A percentile compares a stretch with the other conserved stretches of the same genome.
Conservation (phyloP, 208 protist genomes). For the Crithidia bombi region DNA sequence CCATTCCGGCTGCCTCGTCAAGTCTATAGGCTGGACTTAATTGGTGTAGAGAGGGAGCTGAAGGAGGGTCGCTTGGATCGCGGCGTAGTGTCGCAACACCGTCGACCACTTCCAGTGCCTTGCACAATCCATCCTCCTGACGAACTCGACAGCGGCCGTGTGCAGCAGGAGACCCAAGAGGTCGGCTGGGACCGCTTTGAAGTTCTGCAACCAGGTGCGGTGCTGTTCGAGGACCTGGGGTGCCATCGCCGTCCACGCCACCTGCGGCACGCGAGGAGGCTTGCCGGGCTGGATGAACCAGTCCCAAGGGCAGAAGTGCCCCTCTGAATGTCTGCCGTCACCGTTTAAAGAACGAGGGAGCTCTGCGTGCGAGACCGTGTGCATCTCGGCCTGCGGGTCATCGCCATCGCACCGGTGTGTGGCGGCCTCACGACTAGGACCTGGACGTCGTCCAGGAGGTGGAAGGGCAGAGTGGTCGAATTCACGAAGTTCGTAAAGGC, state of each 20-base stretch:
- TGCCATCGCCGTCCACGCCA: neutral
- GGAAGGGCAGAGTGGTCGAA: no score
- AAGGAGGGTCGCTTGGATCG: neutral
- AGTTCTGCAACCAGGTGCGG: neutral
- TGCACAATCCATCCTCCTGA: constrained; percentile 2
- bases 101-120: constrained; percentile 3
- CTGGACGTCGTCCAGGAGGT: no score
- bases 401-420: no score
- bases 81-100: neutral
- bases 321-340: neutral
- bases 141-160: constrained; percentile 3
- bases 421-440: no score
- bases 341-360: neutral
- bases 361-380: no score
- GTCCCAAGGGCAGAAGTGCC: constrained; percentile 7
- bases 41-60: constrained; percentile 13
- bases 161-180: neutral
- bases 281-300: constrained; percentile 12
- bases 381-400: no score
- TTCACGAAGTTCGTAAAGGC: no score
- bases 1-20: constrained; percentile 2
- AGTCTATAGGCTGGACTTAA: neutral
- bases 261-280: constrained; percentile 2
- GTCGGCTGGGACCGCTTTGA: neutral
- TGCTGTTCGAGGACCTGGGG: neutral